These are phyloP conservation scores for Pestalotiopsis sp. DNA, from an alignment of 2,329 filamentous ascomycete genomes.

Conservation along the genomic window DNA sequence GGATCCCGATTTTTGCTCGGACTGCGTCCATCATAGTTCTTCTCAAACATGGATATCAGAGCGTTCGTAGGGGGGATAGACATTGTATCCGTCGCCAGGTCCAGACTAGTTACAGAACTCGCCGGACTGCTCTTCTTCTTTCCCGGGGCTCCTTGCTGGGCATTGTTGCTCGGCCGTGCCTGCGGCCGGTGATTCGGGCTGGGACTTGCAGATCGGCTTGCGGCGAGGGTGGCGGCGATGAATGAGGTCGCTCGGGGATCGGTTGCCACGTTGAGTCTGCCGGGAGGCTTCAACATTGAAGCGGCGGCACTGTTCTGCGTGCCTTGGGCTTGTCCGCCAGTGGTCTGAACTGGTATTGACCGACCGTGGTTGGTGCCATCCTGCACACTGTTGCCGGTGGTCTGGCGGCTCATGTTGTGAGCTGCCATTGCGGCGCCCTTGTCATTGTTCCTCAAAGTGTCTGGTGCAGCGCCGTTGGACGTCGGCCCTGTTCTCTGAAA, in stretches of 20 bases:
- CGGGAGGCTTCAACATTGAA: constrained; percentile 17
- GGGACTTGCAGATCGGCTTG: constrained; percentile 60
- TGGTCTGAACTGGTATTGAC: constrained; percentile 22
- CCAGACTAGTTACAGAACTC: constrained; percentile 31
- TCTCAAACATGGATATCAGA: constrained; percentile 71
- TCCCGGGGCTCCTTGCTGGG: constrained; percentile 21
- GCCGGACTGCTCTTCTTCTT: constrained; percentile 32
- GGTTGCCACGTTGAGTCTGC: constrained; percentile 19
- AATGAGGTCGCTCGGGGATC: constrained; percentile 58
- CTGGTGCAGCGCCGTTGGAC: background rate
- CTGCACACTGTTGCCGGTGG: constrained; percentile 37
- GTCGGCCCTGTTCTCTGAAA: constrained; percentile 43
- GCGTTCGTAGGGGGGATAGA: constrained; percentile 64
- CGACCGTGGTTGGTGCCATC: constrained; percentile 16
- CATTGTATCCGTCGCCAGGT: constrained; percentile 50
- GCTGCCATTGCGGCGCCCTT: constrained; percentile 49
- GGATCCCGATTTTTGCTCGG: constrained; percentile 21
- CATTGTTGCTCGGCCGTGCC: constrained; percentile 17
- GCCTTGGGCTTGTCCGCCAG: background rate
- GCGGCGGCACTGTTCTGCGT: background rate
- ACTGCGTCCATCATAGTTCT: constrained; percentile 31
- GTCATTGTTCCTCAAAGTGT: constrained; percentile 7
- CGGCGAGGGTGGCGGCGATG: constrained; percentile 63
- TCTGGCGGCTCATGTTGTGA: constrained; percentile 40
- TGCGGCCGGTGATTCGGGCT: constrained; percentile 39